Evolutionary conservation across 768 basidiomycete genomes (phyloP).

Genomic region (Infundibulicybe gibba): DNA sequence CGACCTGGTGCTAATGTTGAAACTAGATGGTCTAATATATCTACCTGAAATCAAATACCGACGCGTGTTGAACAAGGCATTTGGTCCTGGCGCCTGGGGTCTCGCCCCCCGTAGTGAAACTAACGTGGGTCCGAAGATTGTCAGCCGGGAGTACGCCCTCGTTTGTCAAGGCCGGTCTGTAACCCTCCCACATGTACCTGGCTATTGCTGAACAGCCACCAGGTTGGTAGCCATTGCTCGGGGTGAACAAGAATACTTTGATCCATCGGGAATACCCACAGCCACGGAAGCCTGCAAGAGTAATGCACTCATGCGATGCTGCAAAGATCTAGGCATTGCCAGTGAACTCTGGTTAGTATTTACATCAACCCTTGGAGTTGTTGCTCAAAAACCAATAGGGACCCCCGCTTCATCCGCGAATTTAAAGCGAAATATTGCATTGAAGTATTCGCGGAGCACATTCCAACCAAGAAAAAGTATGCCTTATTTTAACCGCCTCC

Average conservation of each 20-base stretch:
- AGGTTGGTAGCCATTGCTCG: conserved; percentile 89
- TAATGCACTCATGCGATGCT: conserved; percentile 96
- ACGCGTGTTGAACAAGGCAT: conserved; percentile 86
- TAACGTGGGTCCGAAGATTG: conserved; percentile 82
- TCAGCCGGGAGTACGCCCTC: conserved; percentile 91
- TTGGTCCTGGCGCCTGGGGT: conserved; percentile 97
- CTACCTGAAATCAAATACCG: conserved; percentile 98
- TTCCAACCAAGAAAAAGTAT: conserved; percentile 87
- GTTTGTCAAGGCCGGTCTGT: conserved; percentile 87
- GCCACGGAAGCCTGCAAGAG: conserved; percentile 95
- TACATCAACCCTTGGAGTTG: neutral
- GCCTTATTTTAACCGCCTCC: conserved; percentile 20
- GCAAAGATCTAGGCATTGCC: conserved; percentile 94
- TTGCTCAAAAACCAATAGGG: conserved; percentile 49
- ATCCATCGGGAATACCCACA: conserved; percentile 84
- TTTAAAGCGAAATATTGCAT: conserved; percentile 84
- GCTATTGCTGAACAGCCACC: neutral
- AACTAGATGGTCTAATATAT: conserved; percentile 85
- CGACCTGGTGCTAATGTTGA: neutral
- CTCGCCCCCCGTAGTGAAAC: conserved; percentile 92
- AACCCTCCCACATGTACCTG: neutral
- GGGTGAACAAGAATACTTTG: conserved; percentile 97
- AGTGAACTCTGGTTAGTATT: conserved; percentile 85
- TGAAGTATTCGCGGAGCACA: conserved; percentile 84
- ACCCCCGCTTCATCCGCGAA: conserved; percentile 91